Conservation (phyloP, 164 flowering plant genomes). For the Vitis labrusca region DNA sequence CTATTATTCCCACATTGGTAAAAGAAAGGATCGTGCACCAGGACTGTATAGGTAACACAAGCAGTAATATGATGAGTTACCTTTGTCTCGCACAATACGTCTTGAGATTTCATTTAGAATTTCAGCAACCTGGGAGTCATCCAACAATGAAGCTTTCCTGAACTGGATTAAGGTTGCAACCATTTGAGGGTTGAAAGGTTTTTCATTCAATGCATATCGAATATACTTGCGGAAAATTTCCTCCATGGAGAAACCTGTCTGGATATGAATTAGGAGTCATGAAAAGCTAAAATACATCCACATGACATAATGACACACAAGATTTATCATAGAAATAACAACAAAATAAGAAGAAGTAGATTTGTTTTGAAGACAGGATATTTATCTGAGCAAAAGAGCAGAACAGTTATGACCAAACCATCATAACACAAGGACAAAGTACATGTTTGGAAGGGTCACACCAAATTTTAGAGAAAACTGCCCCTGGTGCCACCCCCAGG, state of each 20-base stretch:
- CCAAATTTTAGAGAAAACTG: background rate
- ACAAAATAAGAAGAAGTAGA: background rate
- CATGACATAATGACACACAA: background rate
- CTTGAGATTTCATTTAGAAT: constrained; percentile 82
- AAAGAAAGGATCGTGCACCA: too few species aligned
- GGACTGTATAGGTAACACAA: background rate
- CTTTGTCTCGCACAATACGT: constrained; percentile 82
- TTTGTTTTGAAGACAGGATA: background rate
- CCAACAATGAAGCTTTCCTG: constrained; percentile 72
- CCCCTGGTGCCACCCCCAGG: too few species aligned
- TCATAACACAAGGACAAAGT: background rate
- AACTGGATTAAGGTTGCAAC: constrained; percentile 73
- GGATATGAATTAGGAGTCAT: constrained; percentile 28
- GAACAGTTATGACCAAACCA: background rate
- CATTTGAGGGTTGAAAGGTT: constrained; percentile 69
- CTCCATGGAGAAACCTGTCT: constrained; percentile 88
- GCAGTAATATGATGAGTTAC: constrained; percentile 26
- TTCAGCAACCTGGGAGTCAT: constrained; percentile 73
- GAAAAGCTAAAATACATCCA: background rate
- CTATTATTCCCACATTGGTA: background rate
- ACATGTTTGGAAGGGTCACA: background rate
- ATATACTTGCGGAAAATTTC: constrained; percentile 88
- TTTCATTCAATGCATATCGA: constrained; percentile 88
- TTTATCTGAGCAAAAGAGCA: background rate
- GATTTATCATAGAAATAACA: background rate